Evolutionary conservation across 106 monocot genomes (phyloP), one percentile per base, ranked within the genome.

Genomic region (Narthecium ossifragum): DNA sequence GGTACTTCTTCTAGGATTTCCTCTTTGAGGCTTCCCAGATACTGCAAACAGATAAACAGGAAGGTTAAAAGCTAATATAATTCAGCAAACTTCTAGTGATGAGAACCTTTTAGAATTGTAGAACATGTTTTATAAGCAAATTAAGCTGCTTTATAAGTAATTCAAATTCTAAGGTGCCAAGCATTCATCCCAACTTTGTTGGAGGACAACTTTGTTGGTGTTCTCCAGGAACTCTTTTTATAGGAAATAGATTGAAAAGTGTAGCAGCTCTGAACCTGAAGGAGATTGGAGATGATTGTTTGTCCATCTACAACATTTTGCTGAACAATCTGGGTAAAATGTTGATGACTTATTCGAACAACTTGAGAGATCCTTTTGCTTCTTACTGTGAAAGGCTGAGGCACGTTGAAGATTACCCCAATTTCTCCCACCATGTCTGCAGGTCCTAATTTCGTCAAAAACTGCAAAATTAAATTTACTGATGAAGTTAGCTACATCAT

Each of bases 341-440:
- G 71, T 1, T 34, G 59, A 72, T 72, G 78, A 26, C 78, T 65
- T 43, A 81, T 86, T 54, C 78, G 67, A 34, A 86, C 53, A 48
- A 86, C 74, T 43, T 86, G 86, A 18, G 78, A 75, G 43, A 86
- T 64, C 51, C 65, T 78, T 45, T 59, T 86, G 75, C 64, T 81
- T 39, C 86, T 74, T 30, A 81, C 55, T 29, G 86, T 86, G 40
- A 86, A 86, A 34, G 86, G 86, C 41, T 86, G 86, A 29, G 86
- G 81, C 6, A 86, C 72, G 67, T 86, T 86, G 64, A 86, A 71
- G 21, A 86, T 71, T 21, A 86, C 86, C 22, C 70, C 86, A 22
- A 78, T 71, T 57, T 86, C 86, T 20, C 86, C 86, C 34, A 56
- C 59, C 78, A 86, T 68, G 2, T 74, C 78, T 46, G 71, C 61